Evolutionary conservation across 2,329 filamentous ascomycete species (phyloP).

Genomic region (Apiospora sp.): DNA sequence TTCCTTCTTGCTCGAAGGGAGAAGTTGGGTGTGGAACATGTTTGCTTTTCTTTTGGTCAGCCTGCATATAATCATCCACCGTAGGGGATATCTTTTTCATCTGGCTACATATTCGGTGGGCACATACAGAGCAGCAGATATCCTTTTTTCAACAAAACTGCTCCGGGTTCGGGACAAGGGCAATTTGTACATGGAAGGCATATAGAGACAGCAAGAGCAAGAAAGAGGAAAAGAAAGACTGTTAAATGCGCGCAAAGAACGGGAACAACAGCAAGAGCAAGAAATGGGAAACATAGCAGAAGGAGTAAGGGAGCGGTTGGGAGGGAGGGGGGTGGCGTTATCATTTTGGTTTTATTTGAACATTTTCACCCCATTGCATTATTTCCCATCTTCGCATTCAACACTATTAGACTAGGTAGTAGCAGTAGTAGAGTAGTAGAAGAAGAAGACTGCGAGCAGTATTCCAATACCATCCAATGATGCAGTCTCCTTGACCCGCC

Average conservation of each 20-base stretch:
- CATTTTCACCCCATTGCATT: background rate
- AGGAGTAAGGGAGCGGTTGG: slow-evolving; percentile 7
- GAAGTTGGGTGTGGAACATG: background rate
- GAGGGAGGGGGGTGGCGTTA: slow-evolving; percentile 3
- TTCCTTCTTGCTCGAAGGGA: background rate
- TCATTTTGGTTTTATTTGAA: background rate
- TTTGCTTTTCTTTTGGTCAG: background rate
- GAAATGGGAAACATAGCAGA: slow-evolving; percentile 1
- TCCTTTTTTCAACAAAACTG: slow-evolving; percentile 4
- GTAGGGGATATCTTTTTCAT: background rate
- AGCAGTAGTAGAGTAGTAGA: background rate
- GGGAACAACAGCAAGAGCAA: background rate
- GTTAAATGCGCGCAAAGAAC: background rate
- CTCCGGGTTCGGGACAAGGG: background rate
- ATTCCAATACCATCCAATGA: background rate
- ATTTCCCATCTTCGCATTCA: background rate
- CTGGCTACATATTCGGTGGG: background rate
- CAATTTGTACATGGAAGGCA: background rate
- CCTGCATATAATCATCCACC: background rate
- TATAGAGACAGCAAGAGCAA: background rate
- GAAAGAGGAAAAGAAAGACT: background rate
- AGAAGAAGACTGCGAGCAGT: background rate
- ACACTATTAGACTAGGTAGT: background rate
- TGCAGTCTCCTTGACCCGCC: background rate
- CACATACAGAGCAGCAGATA: background rate